A percentile compares a stretch with the other conserved stretches of the same genome.
Evolutionary conservation across 306 rosid species (phyloP).

Genomic region (Rosa rugosa): DNA sequence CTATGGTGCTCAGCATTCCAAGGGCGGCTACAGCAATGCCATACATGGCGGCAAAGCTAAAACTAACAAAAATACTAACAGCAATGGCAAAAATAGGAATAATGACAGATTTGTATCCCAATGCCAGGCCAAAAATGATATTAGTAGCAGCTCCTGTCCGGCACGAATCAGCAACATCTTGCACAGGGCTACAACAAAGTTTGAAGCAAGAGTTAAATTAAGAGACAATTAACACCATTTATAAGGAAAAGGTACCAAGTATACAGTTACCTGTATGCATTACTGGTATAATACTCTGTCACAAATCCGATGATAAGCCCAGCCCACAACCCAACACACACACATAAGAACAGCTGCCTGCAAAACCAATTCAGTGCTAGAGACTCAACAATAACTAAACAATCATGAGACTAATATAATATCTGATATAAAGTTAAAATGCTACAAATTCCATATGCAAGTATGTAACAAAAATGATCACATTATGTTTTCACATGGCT

Average conservation of each 20-base stretch:
- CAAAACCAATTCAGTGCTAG: slow-evolving; percentile 22
- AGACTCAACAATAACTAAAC: not conserved
- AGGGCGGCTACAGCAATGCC: slow-evolving; percentile 98
- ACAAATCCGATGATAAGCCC: slow-evolving; percentile 94
- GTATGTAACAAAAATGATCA: not conserved
- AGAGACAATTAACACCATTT: not conserved
- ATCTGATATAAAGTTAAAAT: not conserved
- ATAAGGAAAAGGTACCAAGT: not conserved
- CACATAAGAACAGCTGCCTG: slow-evolving; percentile 93
- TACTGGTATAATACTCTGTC: slow-evolving; percentile 89
- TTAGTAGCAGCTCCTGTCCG: slow-evolving; percentile 98
- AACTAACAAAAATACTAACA: slow-evolving; percentile 78
- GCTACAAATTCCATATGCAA: not conserved
- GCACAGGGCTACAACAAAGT: slow-evolving; percentile 75
- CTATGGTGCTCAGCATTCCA: slow-evolving; percentile 95
- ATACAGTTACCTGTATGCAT: slow-evolving; percentile 77
- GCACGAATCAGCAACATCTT: slow-evolving; percentile 96
- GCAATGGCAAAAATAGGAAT: slow-evolving; percentile 98
- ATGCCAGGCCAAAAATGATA: slow-evolving; percentile 95
- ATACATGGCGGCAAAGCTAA: slow-evolving; percentile 96
- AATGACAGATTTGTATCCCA: slow-evolving; percentile 98
- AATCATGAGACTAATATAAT: not conserved
- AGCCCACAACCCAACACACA: slow-evolving; percentile 94
- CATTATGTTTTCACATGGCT: not conserved
- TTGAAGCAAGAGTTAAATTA: slow-evolving; percentile 6